A percentile compares a stretch with the other conserved stretches of the same genome.
These are phyloP conservation scores for Thecaphora frezii DNA, from an alignment of 1,284 basidiomycete species.

Conservation along the genomic window DNA sequence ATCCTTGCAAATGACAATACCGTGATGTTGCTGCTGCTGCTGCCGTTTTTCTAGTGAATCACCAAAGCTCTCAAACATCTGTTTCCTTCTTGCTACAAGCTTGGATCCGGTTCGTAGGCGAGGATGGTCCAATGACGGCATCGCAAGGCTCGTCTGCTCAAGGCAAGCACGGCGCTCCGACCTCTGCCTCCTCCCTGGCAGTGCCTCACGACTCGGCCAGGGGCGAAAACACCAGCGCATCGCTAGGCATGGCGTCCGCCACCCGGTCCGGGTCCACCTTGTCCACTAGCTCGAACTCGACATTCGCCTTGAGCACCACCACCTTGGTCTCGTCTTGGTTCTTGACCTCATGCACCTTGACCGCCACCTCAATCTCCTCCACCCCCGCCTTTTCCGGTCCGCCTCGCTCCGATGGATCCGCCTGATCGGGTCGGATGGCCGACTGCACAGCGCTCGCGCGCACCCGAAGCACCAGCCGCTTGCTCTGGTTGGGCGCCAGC, in stretches of 20 bases:
- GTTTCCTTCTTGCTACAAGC: too few species aligned
- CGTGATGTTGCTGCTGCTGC: too few species aligned
- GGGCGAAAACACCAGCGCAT: conserved; percentile 24
- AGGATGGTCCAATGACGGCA: too few species aligned
- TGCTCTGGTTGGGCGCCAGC: conserved; percentile 44
- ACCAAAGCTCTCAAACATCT: too few species aligned
- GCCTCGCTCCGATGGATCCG: conserved; percentile 24
- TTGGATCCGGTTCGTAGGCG: too few species aligned
- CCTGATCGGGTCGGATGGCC: conserved; percentile 19
- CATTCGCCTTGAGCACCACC: conserved; percentile 30
- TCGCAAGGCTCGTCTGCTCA: too few species aligned
- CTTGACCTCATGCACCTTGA: conserved; percentile 55
- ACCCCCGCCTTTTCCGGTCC: conserved; percentile 21
- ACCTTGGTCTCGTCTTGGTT: conserved; percentile 56
- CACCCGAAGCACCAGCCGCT: conserved; percentile 50
- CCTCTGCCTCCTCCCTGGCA: too few species aligned
- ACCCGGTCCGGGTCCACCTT: neutral
- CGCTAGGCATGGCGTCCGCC: conserved; percentile 11
- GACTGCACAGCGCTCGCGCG: conserved; percentile 29
- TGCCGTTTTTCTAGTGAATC: too few species aligned
- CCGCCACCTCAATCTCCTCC: conserved; percentile 37
- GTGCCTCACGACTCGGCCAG: neutral
- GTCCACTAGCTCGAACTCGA: conserved; percentile 22
- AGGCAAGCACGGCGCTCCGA: too few species aligned
- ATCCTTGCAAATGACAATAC: too few species aligned